Base-by-base conservation (phyloP, 78 protist genomes). In the Dictyostelium citrinum region DNA sequence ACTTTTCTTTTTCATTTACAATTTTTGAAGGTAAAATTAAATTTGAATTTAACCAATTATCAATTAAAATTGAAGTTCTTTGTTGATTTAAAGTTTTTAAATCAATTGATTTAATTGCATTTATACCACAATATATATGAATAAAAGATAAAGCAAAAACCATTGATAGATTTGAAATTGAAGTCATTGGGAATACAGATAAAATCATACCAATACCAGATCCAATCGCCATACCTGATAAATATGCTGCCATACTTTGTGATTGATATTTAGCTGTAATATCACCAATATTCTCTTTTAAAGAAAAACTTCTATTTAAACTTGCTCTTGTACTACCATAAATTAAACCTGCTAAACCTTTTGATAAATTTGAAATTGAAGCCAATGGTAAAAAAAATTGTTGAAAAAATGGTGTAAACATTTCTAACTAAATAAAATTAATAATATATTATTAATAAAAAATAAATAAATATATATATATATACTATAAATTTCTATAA, bases 201-300 rank as follows among this genome's bases (percentile, higher is more conserved):
- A 85, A 20, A 22, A 77, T 2, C 14, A 80, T 22, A 22, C 93
- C 93, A 8, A 78, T 7, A 27, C 58, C 7, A 43, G 93, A 77
- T 1, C 93, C 93, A 46, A 88, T 76, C 1, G 60, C 93, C 93
- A 88, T 88, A 49, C 93, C 93, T 0, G 81, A 60, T 27, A 88
- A 39, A 88, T 88, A 88, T 2, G 93, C 72, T 7, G 93, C 67
- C 93, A 88, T 88, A 24, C 84, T 81, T 31, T 91, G 95, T 39
- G 95, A 84, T 68, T 91, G 95, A 37, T 83, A 78, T 39, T 91
- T 91, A 22, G 95, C 95, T 16, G 95, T 91, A 24, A 91, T 91
- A 58, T 91, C 95, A 76, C 95, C 95, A 35, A 91, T 35, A 35
- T 91, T 91, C 35, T 91, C 86, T 37, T 76, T 61, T 7, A 83